Base-by-base conservation (phyloP, 106 monocot species). In the Platanthera zijinensis region DNA sequence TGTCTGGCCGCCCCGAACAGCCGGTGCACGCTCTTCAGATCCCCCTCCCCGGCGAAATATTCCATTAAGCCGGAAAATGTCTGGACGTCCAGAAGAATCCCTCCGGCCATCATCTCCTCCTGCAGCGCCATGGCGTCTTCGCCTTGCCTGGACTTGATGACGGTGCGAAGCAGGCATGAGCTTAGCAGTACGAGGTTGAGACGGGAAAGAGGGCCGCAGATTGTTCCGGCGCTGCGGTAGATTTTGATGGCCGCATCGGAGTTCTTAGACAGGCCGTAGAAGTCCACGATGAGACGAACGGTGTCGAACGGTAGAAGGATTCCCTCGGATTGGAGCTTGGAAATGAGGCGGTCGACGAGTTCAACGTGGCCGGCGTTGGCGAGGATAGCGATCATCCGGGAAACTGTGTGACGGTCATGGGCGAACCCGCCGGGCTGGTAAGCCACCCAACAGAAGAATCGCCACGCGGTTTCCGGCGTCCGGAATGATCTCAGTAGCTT, bases 381-480 rank as follows among this genome's bases (percentile, higher is more conserved):
- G 10, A 96, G 91, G 79, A 89, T 86, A 30, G 89, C 28, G 48
- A 91, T 81, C 93, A 93, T 93, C 81, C 96, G 76, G 50, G 90
- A 78, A 0, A 93, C 82, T 4, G 96, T 91, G 46, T 91, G 80
- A 6, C 76, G 75, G 51, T 96, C 84, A 54, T 93, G 96, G 8
- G 74, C 66, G 69, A 93, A 93, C 3, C 76, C 87, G 2, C 84
- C 87, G 0, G 92, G 86, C 50, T 87, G 92, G 74, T 86, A 85
- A 25, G 93, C 79, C 14, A 93, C 96, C 96, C 96, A 96, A 50
- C 84, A 82, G 78, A 96, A 96, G 85, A 96, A 93, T 54, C 83
- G 81, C 96, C 96, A 96, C 1, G 93, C 93, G 6, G 89, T 79
- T 17, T 90, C 86, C 3, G 93, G 59, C 71, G 87, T 93, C 68